Evolutionary conservation across 495 filamentous ascomycete species (phyloP), one percentile per base, ranked within the genome.

Genomic region (Xylaria sp.): DNA sequence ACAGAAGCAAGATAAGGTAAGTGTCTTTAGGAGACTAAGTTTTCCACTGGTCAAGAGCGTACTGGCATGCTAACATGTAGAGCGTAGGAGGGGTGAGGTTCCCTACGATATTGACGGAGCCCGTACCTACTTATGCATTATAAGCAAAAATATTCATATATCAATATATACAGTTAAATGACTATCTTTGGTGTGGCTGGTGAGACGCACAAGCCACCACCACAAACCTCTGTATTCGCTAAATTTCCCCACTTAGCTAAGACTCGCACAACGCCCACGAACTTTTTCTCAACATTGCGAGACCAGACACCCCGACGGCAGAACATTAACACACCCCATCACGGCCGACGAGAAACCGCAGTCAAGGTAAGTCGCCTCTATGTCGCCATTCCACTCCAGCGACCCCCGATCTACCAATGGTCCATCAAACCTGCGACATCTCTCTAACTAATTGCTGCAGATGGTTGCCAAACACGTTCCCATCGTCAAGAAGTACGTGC

Each of bases 381-480:
- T 58, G 61, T 29, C 67, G 69, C 70, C 52, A 52, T 43, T 68
- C 48, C 21, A 11, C 17, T 50, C 44, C 26, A 7, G 7, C 29
- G 48, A 41, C 31, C 43, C 17, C 19, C 48, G 19, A 65, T 14
- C 21, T 15, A 0, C 21, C 58, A 53, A 63, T 62, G 7, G 19
- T n/a, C 44, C 21, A 21, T 21, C 12, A 3, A 9, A 33, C 29
- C 12, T 8, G 9, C 19, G 15, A n/a, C 14, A 37, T 14, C 55
- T 69, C 55, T 69, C 84, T 85, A 72, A 84, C 78, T 52, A 69
- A 65, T 65, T 69, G 40, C 50, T 73, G 76, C 59, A 98, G 94
- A 98, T 99, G 96, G 93, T 93, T 87, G 88, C 95, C 84, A 97
- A 96, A 88, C 95, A 98, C 87, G 89, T 99, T 81, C 93, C 94